phyloP scores from a whole-genome alignment of 2,329 filamentous ascomycete species.

The Botrytis paeoniae region DNA sequence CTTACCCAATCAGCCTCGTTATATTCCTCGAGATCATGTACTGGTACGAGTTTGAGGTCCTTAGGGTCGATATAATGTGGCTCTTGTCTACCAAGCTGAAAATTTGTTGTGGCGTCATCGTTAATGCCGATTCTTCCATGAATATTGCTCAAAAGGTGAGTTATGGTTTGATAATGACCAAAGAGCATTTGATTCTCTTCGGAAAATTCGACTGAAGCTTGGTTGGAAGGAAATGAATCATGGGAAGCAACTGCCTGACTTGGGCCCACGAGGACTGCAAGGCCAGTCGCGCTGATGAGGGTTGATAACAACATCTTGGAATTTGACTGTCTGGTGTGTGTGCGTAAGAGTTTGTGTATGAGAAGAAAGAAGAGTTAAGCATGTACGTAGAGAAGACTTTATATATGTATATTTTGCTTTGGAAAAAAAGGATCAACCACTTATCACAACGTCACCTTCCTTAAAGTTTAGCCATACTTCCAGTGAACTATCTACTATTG shows the following conservation, averaged over 20 bases:
- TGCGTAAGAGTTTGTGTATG: not conserved
- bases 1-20: slow-evolving; percentile 1
- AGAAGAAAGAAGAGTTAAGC: not conserved
- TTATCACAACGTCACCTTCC: not conserved
- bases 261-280: not conserved
- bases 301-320: not conserved
- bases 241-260: not conserved
- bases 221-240: not conserved
- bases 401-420: not conserved
- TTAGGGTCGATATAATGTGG: slow-evolving; percentile 16
- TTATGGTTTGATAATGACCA: not conserved
- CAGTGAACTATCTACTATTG: not conserved
- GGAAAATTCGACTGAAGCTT: not conserved
- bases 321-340: not conserved
- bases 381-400: not conserved
- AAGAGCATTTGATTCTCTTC: slow-evolving; percentile 3
- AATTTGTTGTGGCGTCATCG: not conserved
- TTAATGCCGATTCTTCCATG: slow-evolving; percentile 19
- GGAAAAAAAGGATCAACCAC: not conserved
- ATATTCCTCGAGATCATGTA: not conserved
- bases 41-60: slow-evolving; percentile 14
- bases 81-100: not conserved
- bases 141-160: slow-evolving; percentile 14
- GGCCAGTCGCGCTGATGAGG: not conserved
- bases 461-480: not conserved